These are phyloP conservation scores for Raphidocelis subcapitata DNA, from an alignment of 139 green algal species.

Conservation along the genomic window DNA sequence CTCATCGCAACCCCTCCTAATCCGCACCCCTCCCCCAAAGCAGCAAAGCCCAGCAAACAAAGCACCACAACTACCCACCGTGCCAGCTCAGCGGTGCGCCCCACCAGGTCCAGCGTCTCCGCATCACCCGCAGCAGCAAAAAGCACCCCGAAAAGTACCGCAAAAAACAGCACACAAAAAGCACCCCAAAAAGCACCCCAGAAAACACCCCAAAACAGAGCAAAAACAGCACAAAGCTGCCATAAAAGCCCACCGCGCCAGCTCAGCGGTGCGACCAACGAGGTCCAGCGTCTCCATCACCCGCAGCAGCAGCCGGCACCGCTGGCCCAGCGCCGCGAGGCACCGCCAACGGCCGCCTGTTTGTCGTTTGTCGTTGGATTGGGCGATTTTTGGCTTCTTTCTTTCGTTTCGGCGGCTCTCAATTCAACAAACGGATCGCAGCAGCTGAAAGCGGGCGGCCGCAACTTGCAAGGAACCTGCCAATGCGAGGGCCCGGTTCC, in stretches of 20 bases:
- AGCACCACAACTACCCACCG: conserved; percentile 8
- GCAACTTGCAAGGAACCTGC: no score
- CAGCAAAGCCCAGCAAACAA: neutral
- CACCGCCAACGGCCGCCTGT: conserved; percentile 51
- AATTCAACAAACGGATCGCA: no score
- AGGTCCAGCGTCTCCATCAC: conserved; percentile 92
- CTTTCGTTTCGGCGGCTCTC: no score
- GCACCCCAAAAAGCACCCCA: no score
- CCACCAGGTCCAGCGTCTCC: conserved; percentile 32
- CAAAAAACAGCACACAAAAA: conserved; percentile 1
- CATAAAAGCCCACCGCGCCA: conserved; percentile 4
- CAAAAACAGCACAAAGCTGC: neutral
- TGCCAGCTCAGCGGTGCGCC: conserved; percentile 84
- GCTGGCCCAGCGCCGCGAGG: conserved; percentile 36
- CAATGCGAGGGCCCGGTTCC: no score
- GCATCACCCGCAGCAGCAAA: conserved; percentile 74
- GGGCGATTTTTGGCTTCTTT: no score
- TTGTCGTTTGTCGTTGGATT: no score
- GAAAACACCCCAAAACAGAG: no score
- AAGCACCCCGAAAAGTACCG: conserved; percentile 19
- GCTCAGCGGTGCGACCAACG: conserved; percentile 39
- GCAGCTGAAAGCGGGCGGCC: no score
- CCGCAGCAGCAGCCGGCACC: conserved; percentile 64
- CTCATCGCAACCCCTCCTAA: no score
- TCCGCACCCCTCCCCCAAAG: no score